Percentiles rank a stretch among this genome's conserved stretches.
These are phyloP conservation scores for Adansonia digitata DNA, from an alignment of 345 rosid genomes.

Conservation along the genomic window DNA sequence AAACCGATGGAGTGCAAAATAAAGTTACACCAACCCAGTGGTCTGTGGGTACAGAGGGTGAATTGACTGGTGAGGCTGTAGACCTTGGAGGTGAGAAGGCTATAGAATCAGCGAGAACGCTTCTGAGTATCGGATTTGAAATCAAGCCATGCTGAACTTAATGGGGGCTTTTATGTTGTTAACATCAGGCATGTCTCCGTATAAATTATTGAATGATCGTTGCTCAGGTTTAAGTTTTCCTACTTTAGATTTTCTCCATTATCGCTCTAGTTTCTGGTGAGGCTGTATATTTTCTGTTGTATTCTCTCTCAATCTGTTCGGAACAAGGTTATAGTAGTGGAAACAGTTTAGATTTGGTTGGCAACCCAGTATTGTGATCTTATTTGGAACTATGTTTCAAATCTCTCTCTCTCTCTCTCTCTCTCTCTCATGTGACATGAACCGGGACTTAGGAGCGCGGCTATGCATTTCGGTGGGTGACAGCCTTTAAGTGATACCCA, in stretches of 20 bases:
- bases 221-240: not conserved
- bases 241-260: not conserved
- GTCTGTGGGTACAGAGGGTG: constrained; percentile 49
- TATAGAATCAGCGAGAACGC: constrained; percentile 91
- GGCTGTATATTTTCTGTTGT: constrained; percentile 12
- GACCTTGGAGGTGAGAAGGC: constrained; percentile 83
- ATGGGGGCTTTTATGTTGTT: not conserved
- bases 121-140: constrained; percentile 87
- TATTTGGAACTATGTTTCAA: not conserved
- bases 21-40: constrained; percentile 44
- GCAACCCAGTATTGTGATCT: not conserved
- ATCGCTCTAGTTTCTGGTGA: not conserved
- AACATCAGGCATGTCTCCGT: constrained; percentile 1
- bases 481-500: not conserved
- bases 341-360: constrained; percentile 10
- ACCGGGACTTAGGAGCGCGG: not conserved
- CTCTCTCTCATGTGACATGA: not conserved
- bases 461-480: not conserved
- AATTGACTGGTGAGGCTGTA: constrained; percentile 51
- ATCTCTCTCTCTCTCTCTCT: not conserved
- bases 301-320: constrained; percentile 2
- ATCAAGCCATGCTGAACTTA: constrained; percentile 71
- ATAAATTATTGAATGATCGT: not conserved
- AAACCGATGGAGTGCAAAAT: constrained; percentile 27
- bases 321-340: constrained; percentile 2